Evolutionary conservation across 1,139 yeast species (phyloP), one percentile per base, ranked within the genome.

Genomic region (Taphrina pruni): DNA sequence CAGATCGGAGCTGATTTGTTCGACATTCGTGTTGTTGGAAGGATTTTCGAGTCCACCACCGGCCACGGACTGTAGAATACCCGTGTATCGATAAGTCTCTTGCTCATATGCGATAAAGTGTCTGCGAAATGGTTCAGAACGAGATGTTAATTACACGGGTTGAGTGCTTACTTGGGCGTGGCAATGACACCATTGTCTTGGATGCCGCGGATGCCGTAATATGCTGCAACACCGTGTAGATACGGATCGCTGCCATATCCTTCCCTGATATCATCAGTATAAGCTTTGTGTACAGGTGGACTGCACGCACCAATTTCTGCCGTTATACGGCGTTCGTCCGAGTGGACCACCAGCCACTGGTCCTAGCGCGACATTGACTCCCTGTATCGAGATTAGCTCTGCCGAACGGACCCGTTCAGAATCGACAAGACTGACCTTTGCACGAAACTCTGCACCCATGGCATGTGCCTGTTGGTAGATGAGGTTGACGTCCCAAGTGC

Each of bases 231-330:
- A 57, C 89, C 89, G 14, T 87, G 80, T 57, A 86, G 78, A 46
- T 81, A 79, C 5, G 89, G 89, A 75, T 87, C 89, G 77, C 86
- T 89, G 20, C 86, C 80, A 76, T 84, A 87, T 48, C 86, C 82
- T 76, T 87, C 90, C 65, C 65, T 60, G 52, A 6, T 5, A 12
- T 21, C 8, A 21, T 41, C 32, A 54, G 60, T 14, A n/a, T 26
- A 26, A 7, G 9, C 32, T 20, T 36, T 26, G 17, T 14, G 48
- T 4, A 17, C 11, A 4, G 20, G 1, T 36, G 12, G 6, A 7
- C 48, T 36, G 12, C 4, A 36, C 55, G 7, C 1, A 60, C 74
- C 86, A 87, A 0, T 86, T 85, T 70, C 89, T 78, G n/a, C 89
- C 89, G 35, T 88, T 89, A 48, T 85, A 77, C 6, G 89, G 89